phyloP scores from a whole-genome alignment of 257 asterid species.

The Echites panduratus region DNA sequence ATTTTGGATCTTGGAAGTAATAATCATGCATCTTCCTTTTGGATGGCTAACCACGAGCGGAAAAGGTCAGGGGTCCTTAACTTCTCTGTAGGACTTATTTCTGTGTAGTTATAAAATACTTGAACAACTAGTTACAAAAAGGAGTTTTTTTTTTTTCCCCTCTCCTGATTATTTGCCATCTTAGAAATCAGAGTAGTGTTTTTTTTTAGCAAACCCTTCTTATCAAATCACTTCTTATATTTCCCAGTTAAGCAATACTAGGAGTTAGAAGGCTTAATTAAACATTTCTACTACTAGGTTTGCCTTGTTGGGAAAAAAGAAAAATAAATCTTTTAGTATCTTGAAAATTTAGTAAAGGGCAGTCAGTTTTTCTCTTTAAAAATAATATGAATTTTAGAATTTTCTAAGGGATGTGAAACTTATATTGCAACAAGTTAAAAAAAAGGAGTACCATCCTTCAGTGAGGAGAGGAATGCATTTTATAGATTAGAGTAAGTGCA shows the following conservation, averaged over 20 bases:
- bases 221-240: background rate
- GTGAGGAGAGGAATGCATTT: background rate
- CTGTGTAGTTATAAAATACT: background rate
- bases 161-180: background rate
- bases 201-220: background rate
- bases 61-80: conserved; percentile 48
- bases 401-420: background rate
- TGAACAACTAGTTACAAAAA: background rate
- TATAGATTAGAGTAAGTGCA: background rate
- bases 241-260: background rate
- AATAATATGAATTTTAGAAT: too few species aligned
- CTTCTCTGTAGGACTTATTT: background rate
- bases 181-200: background rate
- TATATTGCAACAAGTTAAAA: background rate
- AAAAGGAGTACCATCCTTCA: background rate
- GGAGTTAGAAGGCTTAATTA: too few species aligned
- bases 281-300: background rate
- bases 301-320: background rate
- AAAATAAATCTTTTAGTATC: too few species aligned
- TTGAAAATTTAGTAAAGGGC: background rate
- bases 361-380: background rate
- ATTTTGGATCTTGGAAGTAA: conserved; percentile 71
- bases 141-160: too few species aligned
- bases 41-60: conserved; percentile 78
- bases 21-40: conserved; percentile 83